Evolutionary conservation across 768 basidiomycete genomes (phyloP).

Genomic region (Tricholoma flavovirens): DNA sequence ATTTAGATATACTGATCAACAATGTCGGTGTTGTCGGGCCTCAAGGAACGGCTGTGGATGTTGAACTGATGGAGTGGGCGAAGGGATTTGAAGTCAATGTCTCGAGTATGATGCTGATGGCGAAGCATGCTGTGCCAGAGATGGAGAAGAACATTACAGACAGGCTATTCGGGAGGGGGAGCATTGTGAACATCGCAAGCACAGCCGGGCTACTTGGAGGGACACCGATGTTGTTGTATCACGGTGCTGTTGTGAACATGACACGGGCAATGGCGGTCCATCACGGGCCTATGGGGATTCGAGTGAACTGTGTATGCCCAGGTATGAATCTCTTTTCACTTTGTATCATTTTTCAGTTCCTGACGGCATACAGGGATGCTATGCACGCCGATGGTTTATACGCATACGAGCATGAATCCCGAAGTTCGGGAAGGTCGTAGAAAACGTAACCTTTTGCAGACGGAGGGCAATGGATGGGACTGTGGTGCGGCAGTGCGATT

Average conservation of each 20-base stretch:
- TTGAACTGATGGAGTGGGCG: slow-evolving; percentile 30
- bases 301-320: slow-evolving; percentile 37
- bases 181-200: slow-evolving; percentile 37
- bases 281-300: slow-evolving; percentile 34
- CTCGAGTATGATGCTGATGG: slow-evolving; percentile 40
- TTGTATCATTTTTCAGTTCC: neutral
- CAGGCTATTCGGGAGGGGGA: slow-evolving; percentile 28
- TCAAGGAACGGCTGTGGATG: slow-evolving; percentile 32
- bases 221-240: slow-evolving; percentile 34
- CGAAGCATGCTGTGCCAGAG: slow-evolving; percentile 36
- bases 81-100: slow-evolving; percentile 33
- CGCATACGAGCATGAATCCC: slow-evolving; percentile 25
- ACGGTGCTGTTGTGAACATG: slow-evolving; percentile 38
- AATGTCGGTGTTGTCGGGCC: slow-evolving; percentile 37
- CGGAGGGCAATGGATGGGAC: slow-evolving; percentile 42
- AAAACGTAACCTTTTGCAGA: slow-evolving; percentile 31
- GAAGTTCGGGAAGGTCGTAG: slow-evolving; percentile 32
- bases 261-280: slow-evolving; percentile 40
- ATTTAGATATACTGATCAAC: slow-evolving; percentile 38
- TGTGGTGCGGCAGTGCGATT: slow-evolving; percentile 34
- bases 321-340: slow-evolving; percentile 19
- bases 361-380: slow-evolving; percentile 27
- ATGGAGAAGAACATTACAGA: slow-evolving; percentile 32
- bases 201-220: slow-evolving; percentile 34
- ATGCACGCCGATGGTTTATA: slow-evolving; percentile 37